These are phyloP conservation scores for Tagetes erecta DNA, from an alignment of 129 eudicot genomes.

Conservation along the genomic window DNA sequence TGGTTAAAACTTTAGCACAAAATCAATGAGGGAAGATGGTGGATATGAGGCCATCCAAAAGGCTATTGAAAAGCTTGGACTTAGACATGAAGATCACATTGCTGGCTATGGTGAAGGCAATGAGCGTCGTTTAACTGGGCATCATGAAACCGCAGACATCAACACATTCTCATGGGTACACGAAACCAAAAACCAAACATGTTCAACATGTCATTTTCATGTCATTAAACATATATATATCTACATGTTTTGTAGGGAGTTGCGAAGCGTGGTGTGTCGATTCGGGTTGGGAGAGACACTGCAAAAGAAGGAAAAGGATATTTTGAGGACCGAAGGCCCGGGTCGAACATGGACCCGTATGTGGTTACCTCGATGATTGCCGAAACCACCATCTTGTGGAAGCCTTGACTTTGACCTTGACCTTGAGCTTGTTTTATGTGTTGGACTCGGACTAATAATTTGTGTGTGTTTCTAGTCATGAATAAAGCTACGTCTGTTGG, in stretches of 20 bases:
- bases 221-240: background rate
- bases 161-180: conserved; percentile 79
- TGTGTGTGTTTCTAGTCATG: background rate
- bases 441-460: conserved; percentile 1
- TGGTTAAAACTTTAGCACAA: conserved; percentile 46
- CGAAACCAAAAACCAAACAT: background rate
- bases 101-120: conserved; percentile 90
- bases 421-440: background rate
- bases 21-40: conserved; percentile 79
- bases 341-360: conserved; percentile 44
- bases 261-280: conserved; percentile 30
- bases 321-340: conserved; percentile 44
- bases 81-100: conserved; percentile 74
- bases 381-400: conserved; percentile 46
- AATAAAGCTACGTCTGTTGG: background rate
- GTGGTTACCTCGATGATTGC: conserved; percentile 48
- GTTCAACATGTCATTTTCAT: background rate
- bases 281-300: conserved; percentile 37
- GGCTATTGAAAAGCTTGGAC: conserved; percentile 80
- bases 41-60: conserved; percentile 76
- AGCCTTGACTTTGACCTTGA: conserved; percentile 16
- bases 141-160: conserved; percentile 73
- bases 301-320: conserved; percentile 38
- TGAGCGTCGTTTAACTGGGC: conserved; percentile 81
- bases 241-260: conserved; percentile 27